These are phyloP conservation scores for Cajanus cajan DNA, from an alignment of 306 rosid genomes.

Conservation along the genomic window DNA sequence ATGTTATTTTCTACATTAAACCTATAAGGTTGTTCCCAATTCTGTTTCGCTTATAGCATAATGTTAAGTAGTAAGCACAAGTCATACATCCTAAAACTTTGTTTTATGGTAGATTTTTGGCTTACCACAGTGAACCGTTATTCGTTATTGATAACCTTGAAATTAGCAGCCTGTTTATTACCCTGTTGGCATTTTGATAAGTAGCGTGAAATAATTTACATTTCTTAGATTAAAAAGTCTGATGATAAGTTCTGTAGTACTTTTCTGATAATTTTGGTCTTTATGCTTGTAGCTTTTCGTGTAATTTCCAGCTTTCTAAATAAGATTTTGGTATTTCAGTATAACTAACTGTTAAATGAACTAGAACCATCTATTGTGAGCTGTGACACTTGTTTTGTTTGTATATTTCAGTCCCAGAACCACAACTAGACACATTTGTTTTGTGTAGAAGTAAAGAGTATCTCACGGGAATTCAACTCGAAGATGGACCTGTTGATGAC, in stretches of 20 bases:
- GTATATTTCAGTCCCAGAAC: conserved; percentile 66
- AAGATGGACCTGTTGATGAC: conserved; percentile 71
- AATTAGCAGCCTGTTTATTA: background rate
- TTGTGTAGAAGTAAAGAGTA: conserved; percentile 85
- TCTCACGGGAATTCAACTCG: conserved; percentile 86
- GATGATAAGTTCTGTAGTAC: background rate
- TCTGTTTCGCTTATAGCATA: too few species aligned
- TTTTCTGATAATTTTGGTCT: background rate
- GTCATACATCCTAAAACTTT: too few species aligned
- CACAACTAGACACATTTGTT: conserved; percentile 71
- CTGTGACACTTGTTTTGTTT: conserved; percentile 1
- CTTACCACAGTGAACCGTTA: too few species aligned
- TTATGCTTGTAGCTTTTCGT: conserved; percentile 5
- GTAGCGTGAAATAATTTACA: conserved; percentile 5
- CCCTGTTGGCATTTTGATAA: background rate
- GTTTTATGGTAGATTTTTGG: too few species aligned
- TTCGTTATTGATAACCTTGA: too few species aligned
- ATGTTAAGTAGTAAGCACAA: too few species aligned
- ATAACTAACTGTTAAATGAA: background rate
- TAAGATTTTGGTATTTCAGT: background rate
- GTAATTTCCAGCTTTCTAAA: background rate
- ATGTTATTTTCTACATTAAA: too few species aligned
- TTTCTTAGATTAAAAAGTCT: conserved; percentile 4
- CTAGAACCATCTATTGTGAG: background rate
- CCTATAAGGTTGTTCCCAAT: too few species aligned